These are phyloP conservation scores for Xylariaceae sp. DNA, from an alignment of 2,329 filamentous ascomycete genomes.

Conservation along the genomic window DNA sequence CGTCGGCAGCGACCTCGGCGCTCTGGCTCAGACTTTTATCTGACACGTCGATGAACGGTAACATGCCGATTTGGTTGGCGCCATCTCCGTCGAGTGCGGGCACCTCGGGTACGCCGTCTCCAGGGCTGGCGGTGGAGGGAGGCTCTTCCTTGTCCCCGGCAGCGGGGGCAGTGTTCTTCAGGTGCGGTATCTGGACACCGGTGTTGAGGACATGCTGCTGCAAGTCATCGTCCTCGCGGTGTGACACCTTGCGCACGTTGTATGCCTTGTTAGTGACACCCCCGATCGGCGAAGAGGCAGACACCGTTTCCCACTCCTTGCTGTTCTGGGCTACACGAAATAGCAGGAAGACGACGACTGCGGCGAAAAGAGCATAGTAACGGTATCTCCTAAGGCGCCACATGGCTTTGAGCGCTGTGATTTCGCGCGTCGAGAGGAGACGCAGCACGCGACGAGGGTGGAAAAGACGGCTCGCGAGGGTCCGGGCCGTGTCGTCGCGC, in stretches of 20 bases:
- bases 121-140: conserved; percentile 7
- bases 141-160: conserved; percentile 9
- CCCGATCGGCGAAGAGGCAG: conserved; percentile 13
- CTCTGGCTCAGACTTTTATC: conserved; percentile 20
- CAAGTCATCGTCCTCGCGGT: conserved; percentile 8
- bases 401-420: no score
- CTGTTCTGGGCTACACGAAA: conserved; percentile 17
- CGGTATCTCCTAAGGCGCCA: conserved; percentile 22
- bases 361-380: conserved; percentile 21
- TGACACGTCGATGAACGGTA: conserved; percentile 21
- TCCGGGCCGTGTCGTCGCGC: no score
- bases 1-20: conserved; percentile 16
- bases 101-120: conserved; percentile 6
- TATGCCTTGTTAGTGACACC: conserved; percentile 4
- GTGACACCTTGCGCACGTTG: conserved; percentile 7
- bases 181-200: conserved; percentile 14
- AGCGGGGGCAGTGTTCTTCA: conserved; percentile 12
- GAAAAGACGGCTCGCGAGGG: no score
- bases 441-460: no score
- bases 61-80: conserved; percentile 16
- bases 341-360: conserved; percentile 19
- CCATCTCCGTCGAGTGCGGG: conserved; percentile 18
- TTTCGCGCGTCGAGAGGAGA: no score
- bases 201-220: conserved; percentile 12
- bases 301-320: conserved; percentile 20